Evolutionary conservation across 805 yeast species (phyloP).

Genomic region (Ogataea henricii): DNA sequence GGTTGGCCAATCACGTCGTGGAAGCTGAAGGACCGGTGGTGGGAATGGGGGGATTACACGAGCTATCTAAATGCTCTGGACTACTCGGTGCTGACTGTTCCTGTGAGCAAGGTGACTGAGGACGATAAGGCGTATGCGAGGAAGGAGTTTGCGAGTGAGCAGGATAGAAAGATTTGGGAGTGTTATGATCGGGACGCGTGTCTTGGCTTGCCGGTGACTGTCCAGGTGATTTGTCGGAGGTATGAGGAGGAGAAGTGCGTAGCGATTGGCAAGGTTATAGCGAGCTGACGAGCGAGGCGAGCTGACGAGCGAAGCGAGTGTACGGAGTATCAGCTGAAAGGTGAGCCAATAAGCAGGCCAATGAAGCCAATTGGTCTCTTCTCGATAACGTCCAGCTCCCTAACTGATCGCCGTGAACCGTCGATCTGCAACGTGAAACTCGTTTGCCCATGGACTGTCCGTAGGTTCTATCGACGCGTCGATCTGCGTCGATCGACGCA

Average conservation of each 20-base stretch:
- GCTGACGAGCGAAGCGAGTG: not conserved
- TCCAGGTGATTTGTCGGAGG: conserved; percentile 56
- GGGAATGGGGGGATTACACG: conserved; percentile 52
- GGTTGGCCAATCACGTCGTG: conserved; percentile 46
- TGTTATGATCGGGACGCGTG: conserved; percentile 48
- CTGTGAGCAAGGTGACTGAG: conserved; percentile 43
- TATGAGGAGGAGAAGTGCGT: conserved; percentile 61
- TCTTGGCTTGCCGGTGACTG: conserved; percentile 54
- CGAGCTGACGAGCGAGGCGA: not conserved
- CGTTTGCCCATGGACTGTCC: too few species aligned
- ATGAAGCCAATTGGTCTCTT: too few species aligned
- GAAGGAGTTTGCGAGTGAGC: conserved; percentile 29
- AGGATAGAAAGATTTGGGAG: conserved; percentile 39
- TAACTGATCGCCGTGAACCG: too few species aligned
- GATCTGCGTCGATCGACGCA: too few species aligned
- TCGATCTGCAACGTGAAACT: too few species aligned
- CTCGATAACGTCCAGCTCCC: too few species aligned
- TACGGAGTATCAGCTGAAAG: too few species aligned
- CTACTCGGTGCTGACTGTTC: conserved; percentile 48
- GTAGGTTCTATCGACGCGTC: too few species aligned
- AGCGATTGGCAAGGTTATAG: conserved; percentile 32
- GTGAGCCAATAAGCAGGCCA: too few species aligned
- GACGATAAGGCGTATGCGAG: conserved; percentile 37
- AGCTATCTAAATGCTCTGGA: conserved; percentile 55
- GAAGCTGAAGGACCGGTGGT: conserved; percentile 41